Percentiles rank a stretch among this genome's conserved stretches.
phyloP scores from a whole-genome alignment of 2,329 filamentous ascomycete species.

The Trichoderma afroharzianum region DNA sequence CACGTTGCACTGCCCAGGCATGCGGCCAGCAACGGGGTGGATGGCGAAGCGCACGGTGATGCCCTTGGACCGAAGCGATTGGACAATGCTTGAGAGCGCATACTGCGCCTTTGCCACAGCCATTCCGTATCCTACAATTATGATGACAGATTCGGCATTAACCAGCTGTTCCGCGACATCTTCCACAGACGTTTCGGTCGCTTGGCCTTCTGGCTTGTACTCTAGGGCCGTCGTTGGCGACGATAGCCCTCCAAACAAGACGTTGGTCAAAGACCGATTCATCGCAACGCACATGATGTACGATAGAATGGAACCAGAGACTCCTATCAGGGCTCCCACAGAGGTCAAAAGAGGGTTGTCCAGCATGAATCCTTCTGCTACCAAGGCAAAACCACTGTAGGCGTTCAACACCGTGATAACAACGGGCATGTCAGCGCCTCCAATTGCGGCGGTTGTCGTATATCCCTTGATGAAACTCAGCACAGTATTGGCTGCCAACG shows the following conservation, averaged over 20 bases:
- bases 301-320: conserved; percentile 83
- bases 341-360: conserved; percentile 82
- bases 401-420: conserved; percentile 89
- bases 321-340: conserved; percentile 81
- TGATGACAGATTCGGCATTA: conserved; percentile 79
- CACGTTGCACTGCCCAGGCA: conserved; percentile 93
- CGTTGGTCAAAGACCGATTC: conserved; percentile 87
- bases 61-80: conserved; percentile 67
- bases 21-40: conserved; percentile 83
- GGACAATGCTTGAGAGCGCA: conserved; percentile 78
- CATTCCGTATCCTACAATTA: conserved; percentile 91
- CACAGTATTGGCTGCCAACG: conserved; percentile 69
- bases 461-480: conserved; percentile 83
- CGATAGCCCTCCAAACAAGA: conserved; percentile 72
- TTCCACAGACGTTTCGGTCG: conserved; percentile 74
- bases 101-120: conserved; percentile 92
- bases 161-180: conserved; percentile 74
- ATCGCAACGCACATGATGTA: conserved; percentile 87
- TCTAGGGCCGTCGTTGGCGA: conserved; percentile 56
- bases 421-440: conserved; percentile 91
- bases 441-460: conserved; percentile 83
- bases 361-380: conserved; percentile 89
- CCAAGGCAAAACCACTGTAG: conserved; percentile 85
- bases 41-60: conserved; percentile 86
- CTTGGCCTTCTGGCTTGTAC: conserved; percentile 73